phyloP scores from a whole-genome alignment of 495 filamentous ascomycete genomes.

The Aspergillus incahuasiensis region DNA sequence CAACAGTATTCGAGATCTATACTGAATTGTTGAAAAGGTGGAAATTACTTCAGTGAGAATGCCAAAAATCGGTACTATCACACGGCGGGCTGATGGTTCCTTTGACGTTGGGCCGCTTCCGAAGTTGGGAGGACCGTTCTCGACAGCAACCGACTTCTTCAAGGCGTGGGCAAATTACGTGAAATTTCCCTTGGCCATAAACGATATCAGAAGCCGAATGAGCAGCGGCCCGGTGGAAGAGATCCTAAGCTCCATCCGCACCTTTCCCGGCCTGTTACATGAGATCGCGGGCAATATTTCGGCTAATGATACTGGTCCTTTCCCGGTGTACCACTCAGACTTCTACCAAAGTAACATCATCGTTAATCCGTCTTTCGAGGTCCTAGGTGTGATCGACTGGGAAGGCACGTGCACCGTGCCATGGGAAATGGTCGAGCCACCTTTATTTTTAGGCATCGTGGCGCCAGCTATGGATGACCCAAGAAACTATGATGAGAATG shows the following conservation, averaged over 20 bases:
- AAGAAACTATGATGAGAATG: not conserved
- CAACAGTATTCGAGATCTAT: no score
- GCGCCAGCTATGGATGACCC: not conserved
- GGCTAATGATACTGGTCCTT: slow-evolving; percentile 4
- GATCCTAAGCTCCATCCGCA: not conserved
- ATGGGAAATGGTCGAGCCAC: slow-evolving; percentile 15
- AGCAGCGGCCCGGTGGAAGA: not conserved
- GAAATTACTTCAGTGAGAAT: slow-evolving; percentile 9
- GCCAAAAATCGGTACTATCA: slow-evolving; percentile 11
- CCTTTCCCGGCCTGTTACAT: not conserved
- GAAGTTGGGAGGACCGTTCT: slow-evolving; percentile 9
- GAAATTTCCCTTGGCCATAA: not conserved
- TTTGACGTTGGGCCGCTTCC: slow-evolving; percentile 12
- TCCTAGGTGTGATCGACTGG: slow-evolving; percentile 33
- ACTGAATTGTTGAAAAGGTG: not conserved
- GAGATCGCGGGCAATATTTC: slow-evolving; percentile 8
- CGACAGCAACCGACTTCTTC: slow-evolving; percentile 14
- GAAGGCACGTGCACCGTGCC: slow-evolving; percentile 27
- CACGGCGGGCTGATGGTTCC: not conserved
- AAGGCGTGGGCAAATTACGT: slow-evolving; percentile 11
- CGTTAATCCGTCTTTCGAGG: slow-evolving; percentile 23
- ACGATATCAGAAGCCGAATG: not conserved
- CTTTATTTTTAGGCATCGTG: not conserved
- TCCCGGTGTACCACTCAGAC: slow-evolving; percentile 23
- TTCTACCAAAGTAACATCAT: slow-evolving; percentile 35